phyloP scores from a whole-genome alignment of 257 asterid species.

The Primulina huaijiensis region DNA sequence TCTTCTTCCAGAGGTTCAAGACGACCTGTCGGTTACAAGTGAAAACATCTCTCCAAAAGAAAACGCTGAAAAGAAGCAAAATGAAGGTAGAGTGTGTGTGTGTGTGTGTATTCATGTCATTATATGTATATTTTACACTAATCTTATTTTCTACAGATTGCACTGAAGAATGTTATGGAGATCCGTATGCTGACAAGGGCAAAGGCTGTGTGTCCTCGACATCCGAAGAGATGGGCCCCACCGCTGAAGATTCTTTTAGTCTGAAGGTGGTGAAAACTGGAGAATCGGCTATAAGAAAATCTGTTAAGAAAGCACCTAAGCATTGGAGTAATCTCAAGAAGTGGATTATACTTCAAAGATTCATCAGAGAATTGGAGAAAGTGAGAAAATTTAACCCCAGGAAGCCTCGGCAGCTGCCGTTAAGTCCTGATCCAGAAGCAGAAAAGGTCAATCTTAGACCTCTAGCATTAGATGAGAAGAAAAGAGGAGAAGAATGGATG shows the following conservation, averaged over 20 bases:
- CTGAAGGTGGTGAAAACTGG: conserved; percentile 25
- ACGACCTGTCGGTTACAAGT: conserved; percentile 57
- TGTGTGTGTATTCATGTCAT: neutral
- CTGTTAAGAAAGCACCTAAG: conserved; percentile 69
- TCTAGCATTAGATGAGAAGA: conserved; percentile 64
- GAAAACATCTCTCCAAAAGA: conserved; percentile 49
- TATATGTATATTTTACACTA: neutral
- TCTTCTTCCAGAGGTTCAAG: conserved; percentile 95
- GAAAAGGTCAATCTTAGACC: conserved; percentile 60
- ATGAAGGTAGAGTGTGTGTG: conserved; percentile 34
- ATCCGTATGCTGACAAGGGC: conserved; percentile 14
- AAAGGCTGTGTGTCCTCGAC: conserved; percentile 18
- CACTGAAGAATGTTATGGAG: conserved; percentile 27
- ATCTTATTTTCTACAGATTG: conserved; percentile 27
- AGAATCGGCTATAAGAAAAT: conserved; percentile 27
- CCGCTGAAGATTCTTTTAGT: conserved; percentile 22
- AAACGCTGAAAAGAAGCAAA: conserved; percentile 34
- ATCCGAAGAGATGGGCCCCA: conserved; percentile 17
- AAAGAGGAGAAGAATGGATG: conserved; percentile 87
- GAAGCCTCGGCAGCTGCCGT: conserved; percentile 45
- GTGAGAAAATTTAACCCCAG: conserved; percentile 61
- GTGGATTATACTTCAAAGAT: conserved; percentile 90
- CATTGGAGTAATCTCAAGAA: conserved; percentile 95
- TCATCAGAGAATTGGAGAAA: conserved; percentile 73
- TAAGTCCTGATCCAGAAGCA: conserved; percentile 53